phyloP scores from a whole-genome alignment of 75 land plant genomes.

The Sequoiadendron giganteum region DNA sequence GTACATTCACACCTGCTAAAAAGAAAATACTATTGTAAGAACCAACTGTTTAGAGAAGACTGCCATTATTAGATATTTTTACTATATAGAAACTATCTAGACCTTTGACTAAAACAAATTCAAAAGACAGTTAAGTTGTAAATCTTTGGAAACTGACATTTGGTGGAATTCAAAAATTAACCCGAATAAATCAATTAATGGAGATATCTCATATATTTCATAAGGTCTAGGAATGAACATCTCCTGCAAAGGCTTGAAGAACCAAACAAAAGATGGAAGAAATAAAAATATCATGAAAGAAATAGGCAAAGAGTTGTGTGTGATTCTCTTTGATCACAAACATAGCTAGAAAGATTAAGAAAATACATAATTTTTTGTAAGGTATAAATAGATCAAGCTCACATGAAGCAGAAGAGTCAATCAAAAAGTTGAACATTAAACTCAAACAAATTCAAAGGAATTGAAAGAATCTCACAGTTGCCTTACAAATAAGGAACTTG shows the following conservation, averaged over 20 bases:
- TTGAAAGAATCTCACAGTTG: neutral
- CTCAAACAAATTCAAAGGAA: neutral
- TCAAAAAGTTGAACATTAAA: slow-evolving; percentile 2
- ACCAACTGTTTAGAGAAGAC: neutral
- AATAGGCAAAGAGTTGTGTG: neutral
- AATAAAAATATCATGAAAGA: neutral
- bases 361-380: neutral
- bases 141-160: neutral
- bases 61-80: neutral
- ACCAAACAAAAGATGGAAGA: neutral
- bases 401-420: neutral
- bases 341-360: neutral
- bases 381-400: neutral
- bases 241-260: neutral
- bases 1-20: slow-evolving; percentile 68
- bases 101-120: neutral
- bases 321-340: neutral
- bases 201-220: neutral
- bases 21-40: neutral
- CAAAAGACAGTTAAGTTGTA: neutral
- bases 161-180: neutral
- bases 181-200: neutral
- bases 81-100: neutral
- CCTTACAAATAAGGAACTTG: neutral
- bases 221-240: neutral